Evolutionary conservation across 2,329 filamentous ascomycete genomes (phyloP).

Genomic region (Graphilbum sp.): DNA sequence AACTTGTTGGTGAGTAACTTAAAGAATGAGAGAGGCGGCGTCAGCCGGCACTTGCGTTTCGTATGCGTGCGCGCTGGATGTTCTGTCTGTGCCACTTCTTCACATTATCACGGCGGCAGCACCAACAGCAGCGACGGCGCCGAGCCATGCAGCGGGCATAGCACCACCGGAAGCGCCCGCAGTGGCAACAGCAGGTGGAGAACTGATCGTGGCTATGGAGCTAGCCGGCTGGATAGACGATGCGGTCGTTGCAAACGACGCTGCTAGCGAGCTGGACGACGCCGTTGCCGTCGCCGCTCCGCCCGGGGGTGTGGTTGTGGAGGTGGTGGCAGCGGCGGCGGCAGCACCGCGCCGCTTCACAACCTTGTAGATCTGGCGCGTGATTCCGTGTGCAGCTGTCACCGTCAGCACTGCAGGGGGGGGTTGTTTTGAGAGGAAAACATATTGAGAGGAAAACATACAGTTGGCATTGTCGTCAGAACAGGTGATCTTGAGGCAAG

Average conservation of each 20-base stretch:
- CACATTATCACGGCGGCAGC: constrained; percentile 1
- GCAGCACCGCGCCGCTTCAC: background rate
- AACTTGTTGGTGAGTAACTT: no score
- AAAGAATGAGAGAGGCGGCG: background rate
- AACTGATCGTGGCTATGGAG: background rate
- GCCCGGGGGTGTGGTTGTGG: background rate
- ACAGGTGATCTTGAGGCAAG: constrained; percentile 9
- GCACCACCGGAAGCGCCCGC: constrained; percentile 3
- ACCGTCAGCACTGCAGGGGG: no score
- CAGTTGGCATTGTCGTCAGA: background rate
- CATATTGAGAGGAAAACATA: no score
- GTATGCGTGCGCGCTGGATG: background rate
- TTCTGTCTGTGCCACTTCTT: background rate
- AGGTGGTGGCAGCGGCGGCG: background rate
- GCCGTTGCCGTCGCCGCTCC: background rate
- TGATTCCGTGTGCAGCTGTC: background rate
- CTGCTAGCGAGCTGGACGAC: no score
- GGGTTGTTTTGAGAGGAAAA: no score
- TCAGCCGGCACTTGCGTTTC: no score
- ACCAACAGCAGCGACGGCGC: constrained; percentile 1
- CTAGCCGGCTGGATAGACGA: constrained; percentile 1
- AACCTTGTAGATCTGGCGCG: background rate
- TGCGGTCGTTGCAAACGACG: background rate
- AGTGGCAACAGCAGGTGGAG: constrained; percentile 1
- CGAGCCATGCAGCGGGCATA: background rate